These are phyloP conservation scores for Pachyrhizus erosus DNA, from an alignment of 306 rosid species.

Conservation along the genomic window DNA sequence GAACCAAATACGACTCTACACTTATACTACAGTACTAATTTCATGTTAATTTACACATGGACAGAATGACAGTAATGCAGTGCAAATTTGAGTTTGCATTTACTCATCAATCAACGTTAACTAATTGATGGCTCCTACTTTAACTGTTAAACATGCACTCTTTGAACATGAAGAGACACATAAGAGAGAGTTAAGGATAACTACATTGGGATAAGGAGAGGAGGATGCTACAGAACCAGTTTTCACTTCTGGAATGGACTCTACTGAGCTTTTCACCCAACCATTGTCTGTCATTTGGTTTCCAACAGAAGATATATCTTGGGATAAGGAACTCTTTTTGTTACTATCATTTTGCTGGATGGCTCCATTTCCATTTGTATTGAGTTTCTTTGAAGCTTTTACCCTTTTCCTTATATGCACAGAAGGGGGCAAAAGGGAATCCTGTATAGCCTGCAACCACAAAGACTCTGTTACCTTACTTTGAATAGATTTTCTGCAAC, in stretches of 20 bases:
- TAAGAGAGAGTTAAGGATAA: constrained; percentile 38
- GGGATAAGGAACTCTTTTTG: constrained; percentile 45
- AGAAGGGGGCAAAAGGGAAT: constrained; percentile 79
- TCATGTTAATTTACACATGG: background rate
- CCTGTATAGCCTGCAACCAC: constrained; percentile 82
- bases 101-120: constrained; percentile 24
- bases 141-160: background rate
- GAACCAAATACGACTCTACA: background rate
- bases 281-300: constrained; percentile 47
- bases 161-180: constrained; percentile 24
- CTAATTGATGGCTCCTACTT: constrained; percentile 9
- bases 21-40: background rate
- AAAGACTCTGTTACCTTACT: constrained; percentile 8
- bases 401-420: constrained; percentile 70
- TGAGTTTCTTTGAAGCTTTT: constrained; percentile 57
- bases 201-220: constrained; percentile 82
- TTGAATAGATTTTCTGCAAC: constrained; percentile 13
- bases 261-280: constrained; percentile 44
- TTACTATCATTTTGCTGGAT: constrained; percentile 48
- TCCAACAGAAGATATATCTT: constrained; percentile 36
- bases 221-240: constrained; percentile 51
- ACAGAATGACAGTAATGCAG: background rate
- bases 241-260: constrained; percentile 48
- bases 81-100: constrained; percentile 18
- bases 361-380: constrained; percentile 71